Evolutionary conservation across 345 rosid species (phyloP), one percentile per base, ranked within the genome.

Genomic region (Excoecaria agallocha): DNA sequence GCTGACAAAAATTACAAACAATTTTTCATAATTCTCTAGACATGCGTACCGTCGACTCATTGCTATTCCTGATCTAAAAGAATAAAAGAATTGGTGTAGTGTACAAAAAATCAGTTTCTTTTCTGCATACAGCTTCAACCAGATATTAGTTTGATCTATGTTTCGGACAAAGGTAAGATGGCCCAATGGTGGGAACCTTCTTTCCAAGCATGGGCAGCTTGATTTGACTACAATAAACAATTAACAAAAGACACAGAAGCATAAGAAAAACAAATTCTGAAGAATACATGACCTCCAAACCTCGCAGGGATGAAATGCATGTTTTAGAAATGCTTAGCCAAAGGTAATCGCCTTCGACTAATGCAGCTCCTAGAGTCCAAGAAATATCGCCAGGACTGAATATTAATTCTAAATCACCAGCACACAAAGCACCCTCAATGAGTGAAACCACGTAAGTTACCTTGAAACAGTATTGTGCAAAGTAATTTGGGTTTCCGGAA

Each of bases 301-400:
- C 77, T 56, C 19, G 70, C 22, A 55, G 43, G 74, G 78, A 69
- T n/a, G 72, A 62, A 50, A 71, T 38, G 60, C 52, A 25, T 11
- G 55, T 76, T 76, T 77, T 22, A 8, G 17, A 54, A 55, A 59
- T 63, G 73, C 39, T 64, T 66, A 41, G 68, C 82, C 78, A 80
- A 30, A 73, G 72, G 63, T 82, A 74, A 58, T 82, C 76, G 39
- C 84, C 86, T 74, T 88, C 87, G 24, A 81, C 73, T 68, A 89
- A 77, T 50, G 88, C 82, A 69, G 94, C 91, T 59, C 89, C 90
- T 67, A 85, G 58, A 20, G 94, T 85, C 91, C 91, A 87, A 17
- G 91, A 87, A 59, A 89, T 54, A 78, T 89, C 85, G 7, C 81
- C 86, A 50, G 94, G 91, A 55, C 90, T 90, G 41, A 89, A 84